Base-by-base conservation (phyloP, 2,329 filamentous ascomycete genomes). In the Penicillium expansum region DNA sequence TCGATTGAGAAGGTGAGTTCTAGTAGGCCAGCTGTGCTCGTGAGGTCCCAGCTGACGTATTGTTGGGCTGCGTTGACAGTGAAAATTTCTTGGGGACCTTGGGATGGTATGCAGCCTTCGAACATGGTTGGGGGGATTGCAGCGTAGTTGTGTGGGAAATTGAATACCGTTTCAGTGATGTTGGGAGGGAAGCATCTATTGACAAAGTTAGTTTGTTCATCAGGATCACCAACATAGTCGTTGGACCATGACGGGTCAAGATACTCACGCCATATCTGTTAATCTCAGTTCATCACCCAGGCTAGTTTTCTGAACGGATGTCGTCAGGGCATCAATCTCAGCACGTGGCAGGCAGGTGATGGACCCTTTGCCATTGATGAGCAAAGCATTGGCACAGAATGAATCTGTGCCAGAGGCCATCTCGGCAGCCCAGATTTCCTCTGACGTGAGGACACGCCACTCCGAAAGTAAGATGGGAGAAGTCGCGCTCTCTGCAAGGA, bases 351-450 rank as follows among this genome's bases (percentile, higher is more conserved):
- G 56, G 32, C 69, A 71, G 14, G 60, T 62, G 9, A 69, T 56
- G 4, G 70, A 70, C 1, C 71, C 71, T 49, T 85, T 83, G 24
- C 86, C 86, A 56, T 88, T 87, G 49, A 88, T 76, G 11, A 88
- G 70, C 14, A 88, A 73, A 0, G 83, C 80, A 64, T 87, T 85
- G 59, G 83, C 83, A 72, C 86, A 88, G 0, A 78, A 75, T 22
- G 81, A 74, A 4, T 80, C 73, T 24, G 73, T 57, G 0, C 70
- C 71, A 13, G 69, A 65, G 6, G 65, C 62, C 30, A 70, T 59
- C 49, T 71, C 60, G 8, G 68, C 68, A 18, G 58, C 60, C 59
- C 69, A 71, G 37, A 76, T 74, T 39, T 82, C 70, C 3, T 76
- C 67, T 0, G 83, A 86, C 0, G 80, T 82, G 10, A 82, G 72